phyloP scores from a whole-genome alignment of 179 eudicot species.

The Heliamphora pulchella region DNA sequence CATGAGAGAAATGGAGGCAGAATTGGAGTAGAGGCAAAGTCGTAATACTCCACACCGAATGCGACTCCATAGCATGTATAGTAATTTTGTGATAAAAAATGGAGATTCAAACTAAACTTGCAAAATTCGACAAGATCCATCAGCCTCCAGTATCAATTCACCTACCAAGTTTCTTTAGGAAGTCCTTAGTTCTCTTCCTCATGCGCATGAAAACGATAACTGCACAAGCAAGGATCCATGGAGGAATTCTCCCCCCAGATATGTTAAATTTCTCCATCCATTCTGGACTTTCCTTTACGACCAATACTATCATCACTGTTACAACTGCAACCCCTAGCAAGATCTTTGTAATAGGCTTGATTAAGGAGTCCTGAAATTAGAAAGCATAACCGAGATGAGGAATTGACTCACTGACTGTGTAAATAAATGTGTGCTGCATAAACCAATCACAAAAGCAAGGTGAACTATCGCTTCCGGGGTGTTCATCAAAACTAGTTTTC shows the following conservation, averaged over 20 bases:
- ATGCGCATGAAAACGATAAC: slow-evolving; percentile 76
- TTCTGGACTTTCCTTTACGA: slow-evolving; percentile 51
- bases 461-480: too few relatives aligned
- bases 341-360: slow-evolving; percentile 79
- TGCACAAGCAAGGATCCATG: slow-evolving; percentile 83
- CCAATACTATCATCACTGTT: slow-evolving; percentile 52
- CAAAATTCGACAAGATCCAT: not conserved
- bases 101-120: not conserved
- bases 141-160: slow-evolving; percentile 11
- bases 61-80: too few relatives aligned
- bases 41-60: too few relatives aligned
- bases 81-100: not conserved
- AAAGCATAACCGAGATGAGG: slow-evolving; percentile 1
- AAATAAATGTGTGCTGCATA: too few relatives aligned
- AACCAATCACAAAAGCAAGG: too few relatives aligned
- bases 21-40: too few relatives aligned
- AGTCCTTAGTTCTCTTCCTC: slow-evolving; percentile 76
- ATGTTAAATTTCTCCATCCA: slow-evolving; percentile 51
- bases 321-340: slow-evolving; percentile 53
- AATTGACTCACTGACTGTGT: not conserved
- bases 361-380: slow-evolving; percentile 61
- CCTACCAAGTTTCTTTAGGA: slow-evolving; percentile 40
- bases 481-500: too few relatives aligned
- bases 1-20: too few relatives aligned
- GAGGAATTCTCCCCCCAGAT: slow-evolving; percentile 57